Percentiles rank a stretch among this genome's conserved stretches.
These are phyloP conservation scores for Gaeumannomyces sp. DNA, from an alignment of 2,329 filamentous ascomycete genomes.

Conservation along the genomic window DNA sequence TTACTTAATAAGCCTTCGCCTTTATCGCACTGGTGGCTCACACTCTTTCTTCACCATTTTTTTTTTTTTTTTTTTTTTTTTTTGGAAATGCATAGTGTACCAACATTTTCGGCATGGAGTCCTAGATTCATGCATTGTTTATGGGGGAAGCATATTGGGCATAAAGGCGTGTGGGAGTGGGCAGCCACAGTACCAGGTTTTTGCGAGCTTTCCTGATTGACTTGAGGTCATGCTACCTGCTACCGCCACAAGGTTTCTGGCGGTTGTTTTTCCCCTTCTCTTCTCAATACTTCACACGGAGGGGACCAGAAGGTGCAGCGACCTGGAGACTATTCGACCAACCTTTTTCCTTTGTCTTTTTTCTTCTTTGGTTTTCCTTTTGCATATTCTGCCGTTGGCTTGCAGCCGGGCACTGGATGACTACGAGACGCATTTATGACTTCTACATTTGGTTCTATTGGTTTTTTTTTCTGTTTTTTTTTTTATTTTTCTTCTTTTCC, in stretches of 20 bases:
- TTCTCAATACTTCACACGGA: not conserved
- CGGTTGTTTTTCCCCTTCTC: not conserved
- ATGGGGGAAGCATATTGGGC: not conserved
- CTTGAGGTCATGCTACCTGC: not conserved
- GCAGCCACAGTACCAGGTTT: not conserved
- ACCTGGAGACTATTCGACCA: not conserved
- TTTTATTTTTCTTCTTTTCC: not conserved
- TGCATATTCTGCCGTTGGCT: not conserved
- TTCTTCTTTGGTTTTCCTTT: not conserved
- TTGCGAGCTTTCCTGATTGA: not conserved
- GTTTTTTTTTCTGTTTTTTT: not conserved
- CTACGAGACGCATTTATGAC: conserved; percentile 1
- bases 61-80: conserved; percentile 2
- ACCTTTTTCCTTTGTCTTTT: conserved; percentile 2
- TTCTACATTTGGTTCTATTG: not conserved
- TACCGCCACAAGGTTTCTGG: not conserved
- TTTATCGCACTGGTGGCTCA: not conserved
- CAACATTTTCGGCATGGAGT: not conserved
- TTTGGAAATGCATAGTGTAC: conserved; percentile 5
- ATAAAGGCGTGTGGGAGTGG: not conserved
- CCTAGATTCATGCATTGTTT: not conserved
- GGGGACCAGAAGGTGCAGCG: not conserved
- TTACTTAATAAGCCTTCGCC: not conserved
- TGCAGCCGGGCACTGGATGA: not conserved
- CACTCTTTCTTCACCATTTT: not conserved